Percentiles rank a stretch among this genome's conserved stretches.
These are phyloP conservation scores for Chlorociboria aeruginascens DNA, from an alignment of 495 filamentous ascomycete species.

Conservation along the genomic window DNA sequence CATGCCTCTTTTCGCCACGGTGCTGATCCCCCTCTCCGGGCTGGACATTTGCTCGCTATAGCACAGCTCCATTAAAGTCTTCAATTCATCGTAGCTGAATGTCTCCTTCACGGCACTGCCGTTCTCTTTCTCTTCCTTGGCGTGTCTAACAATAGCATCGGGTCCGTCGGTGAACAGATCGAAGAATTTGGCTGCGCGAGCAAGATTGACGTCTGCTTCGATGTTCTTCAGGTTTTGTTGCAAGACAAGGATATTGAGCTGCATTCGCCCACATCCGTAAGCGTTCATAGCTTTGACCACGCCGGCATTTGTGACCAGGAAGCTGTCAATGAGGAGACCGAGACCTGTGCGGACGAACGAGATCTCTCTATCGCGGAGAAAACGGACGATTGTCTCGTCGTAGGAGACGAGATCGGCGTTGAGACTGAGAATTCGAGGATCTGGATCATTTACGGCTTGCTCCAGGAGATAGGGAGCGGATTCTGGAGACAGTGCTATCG, in stretches of 20 bases:
- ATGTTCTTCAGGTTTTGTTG: slow-evolving; percentile 94
- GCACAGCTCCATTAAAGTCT: slow-evolving; percentile 70
- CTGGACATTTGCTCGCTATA: slow-evolving; percentile 69
- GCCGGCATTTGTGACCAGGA: slow-evolving; percentile 51
- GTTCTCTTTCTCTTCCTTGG: slow-evolving; percentile 38
- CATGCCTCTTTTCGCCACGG: slow-evolving; percentile 60
- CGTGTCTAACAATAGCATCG: slow-evolving; percentile 52
- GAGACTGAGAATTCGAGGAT: slow-evolving; percentile 61
- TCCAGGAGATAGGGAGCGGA: slow-evolving; percentile 62
- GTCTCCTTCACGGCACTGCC: slow-evolving; percentile 26
- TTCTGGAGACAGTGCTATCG: slow-evolving; percentile 39
- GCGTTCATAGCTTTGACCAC: slow-evolving; percentile 60
- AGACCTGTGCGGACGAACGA: slow-evolving; percentile 64
- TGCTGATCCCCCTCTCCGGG: slow-evolving; percentile 59
- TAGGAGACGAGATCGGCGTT: slow-evolving; percentile 73
- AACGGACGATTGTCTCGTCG: slow-evolving; percentile 63
- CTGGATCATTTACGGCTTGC: slow-evolving; percentile 66
- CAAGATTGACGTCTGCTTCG: slow-evolving; percentile 57
- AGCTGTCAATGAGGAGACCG: slow-evolving; percentile 54
- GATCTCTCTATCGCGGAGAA: slow-evolving; percentile 53
- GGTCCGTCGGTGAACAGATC: slow-evolving; percentile 69
- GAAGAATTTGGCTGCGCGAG: slow-evolving; percentile 62
- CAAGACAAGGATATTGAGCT: slow-evolving; percentile 83
- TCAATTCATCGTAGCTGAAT: slow-evolving; percentile 77
- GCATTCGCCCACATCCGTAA: slow-evolving; percentile 67